A percentile compares a stretch with the other conserved stretches of the same genome.
Evolutionary conservation across 495 filamentous ascomycete species (phyloP).

Genomic region (Tuber calosporum): DNA sequence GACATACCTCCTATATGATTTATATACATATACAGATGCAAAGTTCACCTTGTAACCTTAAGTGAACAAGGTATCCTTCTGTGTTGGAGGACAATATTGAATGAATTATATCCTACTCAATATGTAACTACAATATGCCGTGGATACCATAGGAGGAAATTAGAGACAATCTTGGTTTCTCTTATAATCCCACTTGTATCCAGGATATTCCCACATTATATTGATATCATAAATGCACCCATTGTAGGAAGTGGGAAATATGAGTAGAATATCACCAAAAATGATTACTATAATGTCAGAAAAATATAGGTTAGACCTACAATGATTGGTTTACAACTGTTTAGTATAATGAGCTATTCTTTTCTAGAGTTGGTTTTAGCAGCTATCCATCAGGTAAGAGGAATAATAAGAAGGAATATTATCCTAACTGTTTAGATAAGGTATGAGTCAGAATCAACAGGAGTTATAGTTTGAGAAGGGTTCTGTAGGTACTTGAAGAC

Average conservation of each 20-base stretch:
- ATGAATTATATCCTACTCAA: slow-evolving; percentile 4
- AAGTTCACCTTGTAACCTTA: background rate
- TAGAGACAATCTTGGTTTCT: background rate
- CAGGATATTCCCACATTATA: background rate
- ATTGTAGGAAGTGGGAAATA: background rate
- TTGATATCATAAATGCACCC: background rate
- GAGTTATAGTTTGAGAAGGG: slow-evolving; percentile 9
- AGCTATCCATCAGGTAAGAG: slow-evolving; percentile 7
- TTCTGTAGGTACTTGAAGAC: slow-evolving; percentile 20
- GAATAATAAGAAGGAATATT: slow-evolving; percentile 14
- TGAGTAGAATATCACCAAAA: background rate
- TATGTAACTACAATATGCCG: background rate
- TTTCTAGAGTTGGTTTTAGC: slow-evolving; percentile 13
- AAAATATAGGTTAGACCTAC: slow-evolving; percentile 9
- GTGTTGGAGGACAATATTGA: slow-evolving; percentile 6
- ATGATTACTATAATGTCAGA: background rate
- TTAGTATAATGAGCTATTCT: slow-evolving; percentile 21
- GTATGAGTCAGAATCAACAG: slow-evolving; percentile 6
- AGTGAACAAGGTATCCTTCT: background rate
- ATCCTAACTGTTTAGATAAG: slow-evolving; percentile 22
- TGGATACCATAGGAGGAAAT: background rate
- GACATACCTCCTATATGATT: background rate
- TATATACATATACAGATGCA: background rate
- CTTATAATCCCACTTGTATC: background rate
- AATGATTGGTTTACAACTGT: slow-evolving; percentile 15